Percentiles rank a stretch among this genome's conserved stretches.
phyloP scores from a whole-genome alignment of 805 yeast genomes.

The Yarrowia yakushimensis region DNA sequence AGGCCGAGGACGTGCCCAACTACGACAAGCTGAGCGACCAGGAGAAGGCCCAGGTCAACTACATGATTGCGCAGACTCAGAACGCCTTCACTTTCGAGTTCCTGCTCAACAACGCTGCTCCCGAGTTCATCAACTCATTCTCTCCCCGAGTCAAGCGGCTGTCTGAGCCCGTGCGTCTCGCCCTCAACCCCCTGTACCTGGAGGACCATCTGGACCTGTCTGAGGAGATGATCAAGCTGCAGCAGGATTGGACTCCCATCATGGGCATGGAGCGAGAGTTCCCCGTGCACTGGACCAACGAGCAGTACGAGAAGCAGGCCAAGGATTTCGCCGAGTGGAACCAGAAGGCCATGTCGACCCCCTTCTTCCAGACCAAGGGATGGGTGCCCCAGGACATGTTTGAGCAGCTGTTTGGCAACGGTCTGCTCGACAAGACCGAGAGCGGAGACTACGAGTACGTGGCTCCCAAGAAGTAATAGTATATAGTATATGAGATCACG shows the following conservation, averaged over 20 bases:
- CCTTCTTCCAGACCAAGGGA: conserved; percentile 87
- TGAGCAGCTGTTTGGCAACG: conserved; percentile 61
- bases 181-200: conserved; percentile 31
- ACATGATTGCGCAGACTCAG: conserved; percentile 85
- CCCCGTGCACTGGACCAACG: conserved; percentile 61
- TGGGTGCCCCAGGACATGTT: conserved; percentile 97
- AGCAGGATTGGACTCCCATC: conserved; percentile 34
- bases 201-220: conserved; percentile 35
- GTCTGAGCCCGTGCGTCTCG: conserved; percentile 38
- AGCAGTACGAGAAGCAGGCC: conserved; percentile 56
- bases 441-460: conserved; percentile 51
- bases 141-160: conserved; percentile 67
- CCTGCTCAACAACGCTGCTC: conserved; percentile 59
- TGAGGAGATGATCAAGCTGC: conserved; percentile 34
- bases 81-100: conserved; percentile 87
- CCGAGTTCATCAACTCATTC: conserved; percentile 66
- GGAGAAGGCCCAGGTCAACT: conserved; percentile 76
- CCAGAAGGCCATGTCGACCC: conserved; percentile 60
- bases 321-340: conserved; percentile 63
- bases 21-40: conserved; percentile 63
- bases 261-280: conserved; percentile 37
- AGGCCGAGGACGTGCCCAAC: conserved; percentile 69
- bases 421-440: conserved; percentile 58
- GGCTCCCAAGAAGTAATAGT: conserved; percentile 26
- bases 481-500: background rate